Conservation (phyloP, 176 grass and related monocot species). For the Eremochloa ophiuroides region DNA sequence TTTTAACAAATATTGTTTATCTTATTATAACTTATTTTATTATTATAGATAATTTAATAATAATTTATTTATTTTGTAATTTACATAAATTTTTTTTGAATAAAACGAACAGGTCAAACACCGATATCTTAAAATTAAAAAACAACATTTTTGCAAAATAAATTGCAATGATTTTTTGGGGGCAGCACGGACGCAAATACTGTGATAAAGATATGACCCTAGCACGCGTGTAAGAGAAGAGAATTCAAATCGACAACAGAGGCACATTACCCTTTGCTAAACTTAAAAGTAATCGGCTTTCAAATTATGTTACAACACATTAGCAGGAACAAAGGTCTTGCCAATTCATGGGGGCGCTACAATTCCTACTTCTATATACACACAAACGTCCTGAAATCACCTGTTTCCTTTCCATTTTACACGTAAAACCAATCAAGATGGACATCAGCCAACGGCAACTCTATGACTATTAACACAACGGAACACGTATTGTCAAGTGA, state of each 20-base stretch:
- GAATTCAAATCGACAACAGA: neutral
- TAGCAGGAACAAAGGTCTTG: constrained; percentile 17
- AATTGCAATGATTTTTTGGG: neutral
- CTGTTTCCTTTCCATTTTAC: constrained; percentile 45
- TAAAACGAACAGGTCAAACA: no score
- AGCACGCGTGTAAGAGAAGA: neutral
- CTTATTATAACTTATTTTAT: no score
- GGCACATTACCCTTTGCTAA: neutral
- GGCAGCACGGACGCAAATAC: neutral
- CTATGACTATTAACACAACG: constrained; percentile 34
- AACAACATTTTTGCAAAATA: no score
- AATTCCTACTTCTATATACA: constrained; percentile 48
- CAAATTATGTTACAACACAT: neutral
- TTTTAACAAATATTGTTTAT: no score
- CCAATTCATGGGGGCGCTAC: constrained; percentile 18
- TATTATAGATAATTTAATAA: no score
- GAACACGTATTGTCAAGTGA: constrained; percentile 28
- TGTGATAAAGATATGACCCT: neutral
- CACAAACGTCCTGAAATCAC: constrained; percentile 31
- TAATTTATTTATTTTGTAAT: no score
- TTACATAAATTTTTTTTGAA: no score
- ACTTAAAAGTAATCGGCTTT: neutral
- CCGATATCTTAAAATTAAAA: no score
- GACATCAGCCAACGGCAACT: constrained; percentile 9
- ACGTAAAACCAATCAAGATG: constrained; percentile 47